Percentiles rank a stretch among this genome's conserved stretches.
Conservation (phyloP, 208 protist genomes). For the Wallacemonas rigidus region DNA sequence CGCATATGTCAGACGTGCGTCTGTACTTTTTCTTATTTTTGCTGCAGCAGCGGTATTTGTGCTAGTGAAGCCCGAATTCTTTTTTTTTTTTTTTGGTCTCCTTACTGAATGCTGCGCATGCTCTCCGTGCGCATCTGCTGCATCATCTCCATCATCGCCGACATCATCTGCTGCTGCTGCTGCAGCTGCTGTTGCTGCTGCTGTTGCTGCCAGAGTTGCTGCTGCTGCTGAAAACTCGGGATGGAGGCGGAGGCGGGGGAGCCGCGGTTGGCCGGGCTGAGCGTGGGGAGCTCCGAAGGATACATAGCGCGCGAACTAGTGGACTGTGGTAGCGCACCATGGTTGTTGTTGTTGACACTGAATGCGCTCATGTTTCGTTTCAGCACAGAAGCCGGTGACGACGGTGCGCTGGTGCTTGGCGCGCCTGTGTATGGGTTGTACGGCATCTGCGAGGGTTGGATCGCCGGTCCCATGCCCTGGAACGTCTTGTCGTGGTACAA, state of each 20-base stretch:
- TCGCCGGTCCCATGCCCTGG: conserved; percentile 15
- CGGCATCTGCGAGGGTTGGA: conserved; percentile 8
- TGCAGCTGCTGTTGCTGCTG: not conserved
- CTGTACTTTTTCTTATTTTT: not conserved
- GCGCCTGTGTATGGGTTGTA: conserved; percentile 11
- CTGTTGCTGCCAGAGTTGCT: conserved; percentile 2
- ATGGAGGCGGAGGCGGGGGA: not conserved
- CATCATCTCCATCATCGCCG: conserved; percentile 44
- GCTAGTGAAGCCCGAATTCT: too few species aligned
- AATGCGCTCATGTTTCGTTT: conserved; percentile 40
- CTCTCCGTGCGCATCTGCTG: conserved; percentile 30
- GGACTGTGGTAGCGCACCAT: not conserved
- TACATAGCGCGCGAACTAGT: conserved; percentile 13
- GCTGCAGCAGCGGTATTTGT: not conserved
- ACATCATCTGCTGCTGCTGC: conserved; percentile 19
- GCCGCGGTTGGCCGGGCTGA: conserved; percentile 16
- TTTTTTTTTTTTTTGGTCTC: not conserved
- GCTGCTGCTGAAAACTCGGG: conserved; percentile 16
- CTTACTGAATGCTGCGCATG: conserved; percentile 19
- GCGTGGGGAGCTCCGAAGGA: not conserved
- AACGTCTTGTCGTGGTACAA: conserved; percentile 6
- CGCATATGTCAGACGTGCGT: not conserved
- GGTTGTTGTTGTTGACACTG: conserved; percentile 17
- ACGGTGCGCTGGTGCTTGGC: not conserved
- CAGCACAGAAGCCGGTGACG: conserved; percentile 27